Evolutionary conservation across 2,329 filamentous ascomycete species (phyloP), one percentile per base, ranked within the genome.

Genomic region (Dactylonectria macrodidyma): DNA sequence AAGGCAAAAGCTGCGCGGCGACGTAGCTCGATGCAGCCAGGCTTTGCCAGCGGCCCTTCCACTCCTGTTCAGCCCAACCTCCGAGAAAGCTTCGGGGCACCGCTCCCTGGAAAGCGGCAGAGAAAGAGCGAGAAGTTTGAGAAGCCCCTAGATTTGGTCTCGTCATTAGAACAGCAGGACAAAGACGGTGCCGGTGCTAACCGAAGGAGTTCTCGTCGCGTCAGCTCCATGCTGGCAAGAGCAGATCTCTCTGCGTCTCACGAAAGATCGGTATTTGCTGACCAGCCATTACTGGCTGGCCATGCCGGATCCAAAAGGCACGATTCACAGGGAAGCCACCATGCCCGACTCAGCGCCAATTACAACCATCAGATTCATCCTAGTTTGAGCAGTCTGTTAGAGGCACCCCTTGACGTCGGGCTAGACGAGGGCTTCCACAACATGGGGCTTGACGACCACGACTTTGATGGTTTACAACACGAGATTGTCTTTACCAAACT

Each of bases 211-310:
- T 92, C 90, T 19, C 90, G 96, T 50, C 90, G 96, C 58, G 92
- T 98, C 30, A 99, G 96, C 83, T 98, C 95, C 16, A 88, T 97
- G 82, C 86, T 98, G 60, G 95, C 95, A 16, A 88, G 95, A 75
- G 93, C 93, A 36, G 95, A 98, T 78, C 84, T 98, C 22, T 95
- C 94, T 0, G 92, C 93, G 10, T 96, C 92, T 16, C 93, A 95
- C 71, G 95, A 97, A 73, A 88, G 93, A 75, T 87, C 91, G 1
- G 88, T 91, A n/a, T 97, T 97, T 77, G 88, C 91, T 33, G 95
- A 97, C 56, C 88, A 87, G 78, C 81, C 78, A 71, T 85, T 79
- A 3, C 77, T 81, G 9, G 75, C 82, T 9, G 80, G 78, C 11
- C 80, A 82, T 59, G 78, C 78, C 0, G 85, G 86, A 50, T 81